These are phyloP conservation scores for Brassica incana DNA, from an alignment of 345 rosid species.

Conservation along the genomic window DNA sequence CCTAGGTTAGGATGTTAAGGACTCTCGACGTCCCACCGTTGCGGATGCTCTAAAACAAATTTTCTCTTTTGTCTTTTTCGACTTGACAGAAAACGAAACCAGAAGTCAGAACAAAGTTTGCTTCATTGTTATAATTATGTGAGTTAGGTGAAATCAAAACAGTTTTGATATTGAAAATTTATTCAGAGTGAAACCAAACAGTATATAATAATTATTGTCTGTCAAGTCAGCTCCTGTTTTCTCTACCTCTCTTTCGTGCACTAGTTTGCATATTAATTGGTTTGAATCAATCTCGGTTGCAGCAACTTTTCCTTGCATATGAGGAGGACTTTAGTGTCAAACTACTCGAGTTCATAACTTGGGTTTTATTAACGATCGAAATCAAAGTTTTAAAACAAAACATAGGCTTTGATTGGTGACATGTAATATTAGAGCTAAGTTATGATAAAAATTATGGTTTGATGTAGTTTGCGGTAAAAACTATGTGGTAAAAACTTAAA, in stretches of 20 bases:
- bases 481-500: background rate
- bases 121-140: background rate
- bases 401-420: no score
- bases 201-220: background rate
- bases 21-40: no score
- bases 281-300: constrained; percentile 36
- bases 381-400: background rate
- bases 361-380: background rate
- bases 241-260: background rate
- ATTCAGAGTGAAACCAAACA: background rate
- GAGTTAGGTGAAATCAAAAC: background rate
- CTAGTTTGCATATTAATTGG: background rate
- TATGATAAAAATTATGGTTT: no score
- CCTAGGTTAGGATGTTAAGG: no score
- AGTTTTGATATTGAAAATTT: background rate
- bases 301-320: constrained; percentile 59
- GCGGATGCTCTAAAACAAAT: no score
- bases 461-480: no score
- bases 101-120: background rate
- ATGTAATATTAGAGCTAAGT: no score
- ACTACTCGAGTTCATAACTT: background rate
- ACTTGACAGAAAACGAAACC: background rate
- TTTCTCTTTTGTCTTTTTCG: background rate
- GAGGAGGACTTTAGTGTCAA: constrained; percentile 63
- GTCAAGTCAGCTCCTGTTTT: background rate